phyloP scores from a whole-genome alignment of 179 eudicot genomes.

The Sideroxylon spinosum region DNA sequence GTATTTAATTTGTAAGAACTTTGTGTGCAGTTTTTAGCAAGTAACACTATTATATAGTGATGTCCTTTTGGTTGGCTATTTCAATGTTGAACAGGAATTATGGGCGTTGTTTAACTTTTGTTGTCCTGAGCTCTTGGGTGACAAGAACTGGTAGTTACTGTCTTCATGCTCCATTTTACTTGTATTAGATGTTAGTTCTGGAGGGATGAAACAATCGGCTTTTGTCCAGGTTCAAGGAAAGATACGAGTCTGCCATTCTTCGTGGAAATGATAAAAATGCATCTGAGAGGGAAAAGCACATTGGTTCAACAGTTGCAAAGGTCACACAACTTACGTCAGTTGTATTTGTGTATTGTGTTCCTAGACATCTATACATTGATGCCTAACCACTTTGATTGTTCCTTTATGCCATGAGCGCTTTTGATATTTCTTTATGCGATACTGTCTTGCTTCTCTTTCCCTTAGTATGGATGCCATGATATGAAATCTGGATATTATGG shows the following conservation, averaged over 20 bases:
- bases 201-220: slow-evolving; percentile 11
- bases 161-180: not conserved
- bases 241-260: slow-evolving; percentile 67
- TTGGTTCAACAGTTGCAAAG: slow-evolving; percentile 95
- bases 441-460: not conserved
- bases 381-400: not conserved
- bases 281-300: slow-evolving; percentile 72
- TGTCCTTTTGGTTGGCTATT: slow-evolving; percentile 8
- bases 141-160: slow-evolving; percentile 60
- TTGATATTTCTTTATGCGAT: not conserved
- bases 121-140: slow-evolving; percentile 91
- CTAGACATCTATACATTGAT: not conserved
- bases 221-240: slow-evolving; percentile 68
- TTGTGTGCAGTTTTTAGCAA: not conserved
- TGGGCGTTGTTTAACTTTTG: slow-evolving; percentile 97
- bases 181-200: slow-evolving; percentile 5
- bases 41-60: not conserved
- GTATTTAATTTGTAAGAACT: not conserved
- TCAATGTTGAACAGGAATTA: slow-evolving; percentile 53
- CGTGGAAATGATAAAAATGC: slow-evolving; percentile 95
- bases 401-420: not conserved
- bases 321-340: slow-evolving; percentile 29
- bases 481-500: not conserved
- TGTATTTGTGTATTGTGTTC: slow-evolving; percentile 4
- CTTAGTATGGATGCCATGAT: not conserved